phyloP scores from a whole-genome alignment of 1,284 basidiomycete genomes.

The Trametes versicolor region DNA sequence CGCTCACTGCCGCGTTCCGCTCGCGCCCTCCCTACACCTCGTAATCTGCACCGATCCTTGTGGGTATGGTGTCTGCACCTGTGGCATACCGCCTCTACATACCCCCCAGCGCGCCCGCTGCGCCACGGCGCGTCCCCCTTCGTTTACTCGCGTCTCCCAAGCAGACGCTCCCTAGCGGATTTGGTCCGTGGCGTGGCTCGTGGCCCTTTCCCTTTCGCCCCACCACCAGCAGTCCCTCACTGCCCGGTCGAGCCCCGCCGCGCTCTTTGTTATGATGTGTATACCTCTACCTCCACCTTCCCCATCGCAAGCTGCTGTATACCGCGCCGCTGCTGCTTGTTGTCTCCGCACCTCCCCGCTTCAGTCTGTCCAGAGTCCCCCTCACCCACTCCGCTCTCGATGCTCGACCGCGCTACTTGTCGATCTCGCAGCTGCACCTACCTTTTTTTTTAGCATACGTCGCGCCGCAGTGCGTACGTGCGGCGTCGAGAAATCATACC shows the following conservation, averaged over 20 bases:
- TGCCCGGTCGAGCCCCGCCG: conserved; percentile 8
- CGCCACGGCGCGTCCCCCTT: conserved; percentile 22
- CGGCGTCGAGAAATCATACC: not conserved
- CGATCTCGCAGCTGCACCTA: conserved; percentile 10
- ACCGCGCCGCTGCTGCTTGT: conserved; percentile 6
- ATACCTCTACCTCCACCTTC: conserved; percentile 15
- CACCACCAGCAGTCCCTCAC: not conserved
- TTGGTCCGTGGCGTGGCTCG: conserved; percentile 12
- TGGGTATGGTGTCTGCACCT: not conserved
- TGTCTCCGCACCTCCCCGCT: not conserved
- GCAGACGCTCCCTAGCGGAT: conserved; percentile 33
- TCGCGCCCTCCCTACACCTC: not conserved
- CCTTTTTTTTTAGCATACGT: not conserved
- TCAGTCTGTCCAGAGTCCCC: not conserved
- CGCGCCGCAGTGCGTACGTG: conserved; percentile 12
- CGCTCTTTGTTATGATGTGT: conserved; percentile 17
- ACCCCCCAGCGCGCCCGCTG: conserved; percentile 16
- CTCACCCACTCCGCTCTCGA: conserved; percentile 5
- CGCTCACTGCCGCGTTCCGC: not conserved
- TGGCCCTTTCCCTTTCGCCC: not conserved
- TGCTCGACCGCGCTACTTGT: conserved; percentile 3
- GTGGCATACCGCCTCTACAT: conserved; percentile 18
- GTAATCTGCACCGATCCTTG: conserved; percentile 7
- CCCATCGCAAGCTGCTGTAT: conserved; percentile 18
- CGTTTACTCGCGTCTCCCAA: conserved; percentile 15